Conservation (phyloP, 768 basidiomycete species). For the Trametes cinnabarina region DNA sequence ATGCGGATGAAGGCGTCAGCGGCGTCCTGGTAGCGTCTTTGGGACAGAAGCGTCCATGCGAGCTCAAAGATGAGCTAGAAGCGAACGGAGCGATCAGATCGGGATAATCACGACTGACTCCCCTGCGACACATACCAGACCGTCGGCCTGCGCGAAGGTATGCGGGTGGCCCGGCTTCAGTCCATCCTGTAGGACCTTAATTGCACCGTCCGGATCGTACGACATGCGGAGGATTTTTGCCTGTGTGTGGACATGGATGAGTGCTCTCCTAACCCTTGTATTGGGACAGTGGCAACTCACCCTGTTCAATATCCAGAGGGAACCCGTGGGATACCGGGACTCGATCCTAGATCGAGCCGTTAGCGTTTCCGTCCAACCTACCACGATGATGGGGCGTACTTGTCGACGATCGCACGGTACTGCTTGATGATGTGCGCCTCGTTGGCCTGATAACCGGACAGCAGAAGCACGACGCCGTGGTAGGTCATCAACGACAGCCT, state of each 20-base stretch:
- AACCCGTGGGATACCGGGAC: conserved; percentile 59
- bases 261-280: not conserved
- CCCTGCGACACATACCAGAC: conserved; percentile 45
- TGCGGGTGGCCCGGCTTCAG: conserved; percentile 51
- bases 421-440: conserved; percentile 60
- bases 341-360: not conserved
- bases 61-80: conserved; percentile 72
- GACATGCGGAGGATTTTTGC: conserved; percentile 78
- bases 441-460: conserved; percentile 76
- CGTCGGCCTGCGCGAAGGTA: conserved; percentile 70
- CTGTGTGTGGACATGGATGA: conserved; percentile 31
- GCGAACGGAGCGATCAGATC: not conserved
- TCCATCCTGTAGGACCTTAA: conserved; percentile 56
- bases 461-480: conserved; percentile 64
- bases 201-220: conserved; percentile 61
- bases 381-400: conserved; percentile 36
- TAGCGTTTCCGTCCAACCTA: not conserved
- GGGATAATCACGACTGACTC: not conserved
- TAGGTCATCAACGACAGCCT: conserved; percentile 83
- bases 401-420: conserved; percentile 63
- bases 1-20: conserved; percentile 65
- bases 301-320: conserved; percentile 72
- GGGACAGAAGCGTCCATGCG: conserved; percentile 69
- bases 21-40: conserved; percentile 63
- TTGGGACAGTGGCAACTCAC: conserved; percentile 33